Evolutionary conservation across 257 asterid species (phyloP).

Genomic region (Plantago ovata): DNA sequence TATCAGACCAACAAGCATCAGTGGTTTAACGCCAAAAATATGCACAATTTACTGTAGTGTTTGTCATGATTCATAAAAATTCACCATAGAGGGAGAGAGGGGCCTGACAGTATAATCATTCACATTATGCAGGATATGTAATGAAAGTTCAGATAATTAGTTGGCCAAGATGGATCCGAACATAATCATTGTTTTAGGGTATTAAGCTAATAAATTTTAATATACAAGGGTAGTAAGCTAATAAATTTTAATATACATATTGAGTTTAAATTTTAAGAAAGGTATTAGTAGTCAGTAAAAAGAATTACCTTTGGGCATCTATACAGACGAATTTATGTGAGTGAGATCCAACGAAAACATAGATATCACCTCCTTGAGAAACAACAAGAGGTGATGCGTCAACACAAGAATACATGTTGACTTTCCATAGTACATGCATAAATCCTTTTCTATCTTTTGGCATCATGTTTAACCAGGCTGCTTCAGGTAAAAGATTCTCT

Average conservation of each 20-base stretch:
- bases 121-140: too few species aligned
- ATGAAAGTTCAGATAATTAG: too few species aligned
- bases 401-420: constrained; percentile 75
- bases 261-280: constrained; percentile 13
- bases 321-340: constrained; percentile 70
- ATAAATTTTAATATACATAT: not conserved
- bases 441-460: constrained; percentile 40
- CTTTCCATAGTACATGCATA: constrained; percentile 67
- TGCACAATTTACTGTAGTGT: too few species aligned
- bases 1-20: too few species aligned
- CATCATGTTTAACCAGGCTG: constrained; percentile 33
- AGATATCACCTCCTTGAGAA: constrained; percentile 45
- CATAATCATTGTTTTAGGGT: too few species aligned
- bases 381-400: constrained; percentile 95
- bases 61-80: too few species aligned
- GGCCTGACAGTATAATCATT: too few species aligned
- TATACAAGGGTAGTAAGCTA: too few species aligned
- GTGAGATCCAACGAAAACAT: constrained; percentile 83
- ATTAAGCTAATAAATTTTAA: too few species aligned
- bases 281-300: constrained; percentile 10
- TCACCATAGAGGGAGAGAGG: too few species aligned
- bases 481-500: constrained; percentile 27
- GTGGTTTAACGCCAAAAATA: too few species aligned
- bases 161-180: too few species aligned
- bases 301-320: constrained; percentile 62